Evolutionary conservation across 2,329 filamentous ascomycete genomes (phyloP), one percentile per base, ranked within the genome.

Genomic region (Apiospora phragmitis): DNA sequence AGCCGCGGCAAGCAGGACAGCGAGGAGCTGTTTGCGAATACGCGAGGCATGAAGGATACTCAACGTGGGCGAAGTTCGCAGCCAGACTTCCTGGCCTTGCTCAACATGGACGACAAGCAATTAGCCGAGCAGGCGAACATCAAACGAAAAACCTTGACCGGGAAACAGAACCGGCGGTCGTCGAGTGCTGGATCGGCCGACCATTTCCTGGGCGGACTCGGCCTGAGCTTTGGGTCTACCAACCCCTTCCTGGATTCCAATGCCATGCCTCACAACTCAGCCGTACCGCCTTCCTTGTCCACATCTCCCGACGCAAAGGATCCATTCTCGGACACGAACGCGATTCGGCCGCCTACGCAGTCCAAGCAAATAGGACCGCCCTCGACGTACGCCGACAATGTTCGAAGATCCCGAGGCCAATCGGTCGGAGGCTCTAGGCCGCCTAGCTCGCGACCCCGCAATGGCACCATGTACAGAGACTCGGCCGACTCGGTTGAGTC

Each of bases 231-330:
- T 42, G 78, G 81, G 43, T 75, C 72, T 29, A 72, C 74, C 5
- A 73, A 87, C 72, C 86, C 86, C 3, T 88, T 88, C 74, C 84
- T 83, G 18, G 87, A 89, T 73, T 75, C 76, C 65, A 85, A 87
- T 73, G 80, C 80, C 38, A 74, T 83, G 42, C 73, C 80, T 4
- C 81, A 80, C 71, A 77, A 79, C 55, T 83, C 82, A 1, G 81
- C 82, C 66, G 82, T 82, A 70, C 79, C 82, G 6, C 76, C 78
- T 65, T 82, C 83, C 1, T 76, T 83, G 21, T 73, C 77, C 4
- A 78, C 82, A 62, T 71, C 74, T 8, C 18, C 18, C 9, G 55
- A 51, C 21, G 73, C 68, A 51, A 80, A 81, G 68, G 83, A 85
- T 69, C 85, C 86, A 2, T 89, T 89, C 73, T 82, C 83, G 5